Conservation (phyloP, 208 protist genomes). For the Crithidia bombi region DNA sequence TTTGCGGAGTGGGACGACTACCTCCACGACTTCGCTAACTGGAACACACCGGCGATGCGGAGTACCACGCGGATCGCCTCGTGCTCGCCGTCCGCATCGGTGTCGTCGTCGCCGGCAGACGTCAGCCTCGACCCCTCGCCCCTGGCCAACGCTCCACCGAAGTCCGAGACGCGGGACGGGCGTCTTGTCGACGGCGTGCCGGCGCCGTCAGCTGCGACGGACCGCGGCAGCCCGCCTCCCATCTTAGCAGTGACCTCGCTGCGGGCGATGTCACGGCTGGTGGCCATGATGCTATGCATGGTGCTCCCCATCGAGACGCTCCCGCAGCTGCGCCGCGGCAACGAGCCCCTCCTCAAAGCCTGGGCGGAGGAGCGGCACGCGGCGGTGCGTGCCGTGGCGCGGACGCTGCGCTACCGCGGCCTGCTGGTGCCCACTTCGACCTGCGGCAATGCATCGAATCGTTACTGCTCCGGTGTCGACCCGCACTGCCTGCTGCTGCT, state of each 20-base stretch:
- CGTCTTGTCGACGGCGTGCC: neutral
- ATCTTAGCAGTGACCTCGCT: conserved; percentile 25
- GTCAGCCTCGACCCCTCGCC: neutral
- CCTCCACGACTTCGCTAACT: conserved; percentile 17
- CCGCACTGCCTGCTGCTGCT: conserved; percentile 42
- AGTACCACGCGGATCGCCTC: conserved; percentile 6
- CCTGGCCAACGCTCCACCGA: neutral
- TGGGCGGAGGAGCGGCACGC: conserved; percentile 26
- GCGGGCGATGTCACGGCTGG: conserved; percentile 21
- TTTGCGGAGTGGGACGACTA: conserved; percentile 26
- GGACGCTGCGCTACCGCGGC: conserved; percentile 27
- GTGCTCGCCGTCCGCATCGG: conserved; percentile 11
- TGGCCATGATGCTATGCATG: conserved; percentile 27
- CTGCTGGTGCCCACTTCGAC: conserved; percentile 23
- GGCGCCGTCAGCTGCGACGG: neutral
- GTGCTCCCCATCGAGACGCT: conserved; percentile 23
- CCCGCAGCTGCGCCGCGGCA: conserved; percentile 14
- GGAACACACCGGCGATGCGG: conserved; percentile 25
- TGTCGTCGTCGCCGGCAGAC: neutral
- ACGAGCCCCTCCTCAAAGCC: neutral
- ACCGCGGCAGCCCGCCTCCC: conserved; percentile 14
- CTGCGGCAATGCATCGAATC: neutral
- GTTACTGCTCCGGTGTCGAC: conserved; percentile 34
- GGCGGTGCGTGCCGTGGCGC: conserved; percentile 17
- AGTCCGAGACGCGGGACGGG: neutral